Evolutionary conservation across 2,329 filamentous ascomycete genomes (phyloP).

Genomic region (Coniella lustricola): DNA sequence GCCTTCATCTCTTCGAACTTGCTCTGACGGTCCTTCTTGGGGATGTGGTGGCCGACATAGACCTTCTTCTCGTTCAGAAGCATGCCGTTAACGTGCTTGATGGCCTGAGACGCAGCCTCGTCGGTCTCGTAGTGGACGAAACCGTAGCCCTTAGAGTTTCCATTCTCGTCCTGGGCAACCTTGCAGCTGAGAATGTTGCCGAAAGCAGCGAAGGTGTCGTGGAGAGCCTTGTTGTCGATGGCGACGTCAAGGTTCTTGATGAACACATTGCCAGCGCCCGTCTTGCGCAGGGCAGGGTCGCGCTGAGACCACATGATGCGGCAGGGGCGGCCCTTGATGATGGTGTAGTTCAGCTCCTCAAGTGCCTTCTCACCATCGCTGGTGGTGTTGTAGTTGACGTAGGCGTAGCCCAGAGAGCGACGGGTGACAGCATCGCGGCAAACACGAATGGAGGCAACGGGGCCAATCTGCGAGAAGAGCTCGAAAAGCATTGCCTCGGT

Average conservation of each 20-base stretch:
- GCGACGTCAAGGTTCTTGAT: conserved; percentile 99
- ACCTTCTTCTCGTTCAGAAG: conserved; percentile 99
- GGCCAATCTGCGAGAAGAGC: conserved; percentile 98
- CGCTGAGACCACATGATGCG: conserved; percentile 99
- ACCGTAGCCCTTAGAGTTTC: conserved; percentile 96
- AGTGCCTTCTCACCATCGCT: conserved; percentile 94
- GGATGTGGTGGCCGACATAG: conserved; percentile 97
- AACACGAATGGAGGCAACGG: conserved; percentile 98
- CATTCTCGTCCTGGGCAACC: conserved; percentile 94
- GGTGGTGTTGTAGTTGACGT: conserved; percentile 99
- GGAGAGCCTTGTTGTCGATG: conserved; percentile 99
- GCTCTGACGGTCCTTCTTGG: conserved; percentile 99
- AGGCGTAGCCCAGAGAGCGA: conserved; percentile 97
- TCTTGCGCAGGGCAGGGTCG: conserved; percentile 98
- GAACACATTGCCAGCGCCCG: conserved; percentile 98
- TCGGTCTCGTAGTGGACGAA: conserved; percentile 99
- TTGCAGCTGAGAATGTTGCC: conserved; percentile 99
- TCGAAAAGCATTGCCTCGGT: conserved; percentile 99
- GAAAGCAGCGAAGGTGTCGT: conserved; percentile 98
- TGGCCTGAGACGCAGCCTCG: conserved; percentile 90
- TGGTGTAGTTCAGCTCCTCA: conserved; percentile 98
- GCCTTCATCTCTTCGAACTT: conserved; percentile 99
- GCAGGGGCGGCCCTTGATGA: conserved; percentile 98
- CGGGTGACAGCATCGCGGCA: conserved; percentile 98
- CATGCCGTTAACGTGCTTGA: conserved; percentile 99